These are phyloP conservation scores for Colletotrichum chlorophyti DNA, from an alignment of 2,329 filamentous ascomycete species.

Conservation along the genomic window DNA sequence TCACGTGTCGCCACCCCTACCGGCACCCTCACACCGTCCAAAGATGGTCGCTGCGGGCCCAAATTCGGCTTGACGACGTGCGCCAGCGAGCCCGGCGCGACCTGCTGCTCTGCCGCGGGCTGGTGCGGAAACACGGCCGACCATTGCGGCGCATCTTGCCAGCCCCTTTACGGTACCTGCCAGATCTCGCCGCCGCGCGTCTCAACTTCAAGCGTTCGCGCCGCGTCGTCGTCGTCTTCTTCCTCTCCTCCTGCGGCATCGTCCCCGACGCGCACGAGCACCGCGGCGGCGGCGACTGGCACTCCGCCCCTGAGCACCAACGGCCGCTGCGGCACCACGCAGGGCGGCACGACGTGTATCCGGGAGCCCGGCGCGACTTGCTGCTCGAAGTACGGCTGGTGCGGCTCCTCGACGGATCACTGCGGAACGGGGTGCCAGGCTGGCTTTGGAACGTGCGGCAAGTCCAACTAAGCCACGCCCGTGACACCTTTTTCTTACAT, in stretches of 20 bases:
- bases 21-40: conserved; percentile 23
- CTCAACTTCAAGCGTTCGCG: background rate
- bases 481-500: too few relatives aligned
- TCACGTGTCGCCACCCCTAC: conserved; percentile 14
- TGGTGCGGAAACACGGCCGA: conserved; percentile 47
- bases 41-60: conserved; percentile 38
- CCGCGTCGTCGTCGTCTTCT: background rate
- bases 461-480: background rate
- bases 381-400: conserved; percentile 33
- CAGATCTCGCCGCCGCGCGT: background rate
- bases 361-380: conserved; percentile 23
- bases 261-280: background rate
- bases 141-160: conserved; percentile 48
- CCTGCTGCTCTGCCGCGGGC: conserved; percentile 38
- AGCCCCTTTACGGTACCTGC: conserved; percentile 37
- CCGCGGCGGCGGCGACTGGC: background rate
- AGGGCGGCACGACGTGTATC: conserved; percentile 33
- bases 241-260: background rate
- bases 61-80: conserved; percentile 34
- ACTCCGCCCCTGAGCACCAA: conserved; percentile 27
- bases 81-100: conserved; percentile 26
- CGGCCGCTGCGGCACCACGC: conserved; percentile 34
- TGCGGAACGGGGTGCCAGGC: conserved; percentile 28
- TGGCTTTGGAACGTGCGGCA: conserved; percentile 21
- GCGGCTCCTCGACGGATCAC: conserved; percentile 31